A percentile compares a stretch with the other conserved stretches of the same genome.
These are phyloP conservation scores for Sonneratia alba DNA, from an alignment of 345 rosid genomes.

Conservation along the genomic window DNA sequence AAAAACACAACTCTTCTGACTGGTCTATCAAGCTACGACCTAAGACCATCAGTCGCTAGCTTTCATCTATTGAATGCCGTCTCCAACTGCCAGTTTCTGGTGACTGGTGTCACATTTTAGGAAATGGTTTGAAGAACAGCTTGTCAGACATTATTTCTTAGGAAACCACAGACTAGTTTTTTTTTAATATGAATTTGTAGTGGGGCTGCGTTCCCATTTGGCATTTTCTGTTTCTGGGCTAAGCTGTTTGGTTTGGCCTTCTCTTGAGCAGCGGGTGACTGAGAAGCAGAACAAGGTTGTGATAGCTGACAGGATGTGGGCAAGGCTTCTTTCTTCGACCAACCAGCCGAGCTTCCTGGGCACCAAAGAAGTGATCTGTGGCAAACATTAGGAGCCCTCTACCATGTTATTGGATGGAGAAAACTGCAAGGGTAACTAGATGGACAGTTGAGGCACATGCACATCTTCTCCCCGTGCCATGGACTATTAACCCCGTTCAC, in stretches of 20 bases:
- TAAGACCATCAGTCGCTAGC: no score
- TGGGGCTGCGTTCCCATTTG: no score
- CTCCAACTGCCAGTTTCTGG: no score
- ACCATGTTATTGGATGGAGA: neutral
- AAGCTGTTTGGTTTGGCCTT: neutral
- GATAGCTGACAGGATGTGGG: constrained; percentile 10
- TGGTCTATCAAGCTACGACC: no score
- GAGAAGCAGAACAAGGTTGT: constrained; percentile 9
- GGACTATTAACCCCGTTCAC: no score
- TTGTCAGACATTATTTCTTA: no score
- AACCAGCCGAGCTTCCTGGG: constrained; percentile 7
- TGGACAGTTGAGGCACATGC: neutral
- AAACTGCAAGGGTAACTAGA: neutral
- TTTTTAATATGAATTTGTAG: neutral
- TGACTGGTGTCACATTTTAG: no score
- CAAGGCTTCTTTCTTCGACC: constrained; percentile 7
- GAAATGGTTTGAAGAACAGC: no score
- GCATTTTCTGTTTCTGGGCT: neutral
- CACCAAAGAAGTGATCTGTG: neutral
- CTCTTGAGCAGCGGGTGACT: constrained; percentile 1
- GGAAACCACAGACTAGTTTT: neutral
- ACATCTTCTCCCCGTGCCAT: neutral
- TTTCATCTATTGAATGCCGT: no score
- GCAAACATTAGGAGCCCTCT: neutral
- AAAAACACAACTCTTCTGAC: no score